Percentiles rank a stretch among this genome's conserved stretches.
Conservation (phyloP, 2,329 filamentous ascomycete species). For the Scopulariopsis brevicaulis region DNA sequence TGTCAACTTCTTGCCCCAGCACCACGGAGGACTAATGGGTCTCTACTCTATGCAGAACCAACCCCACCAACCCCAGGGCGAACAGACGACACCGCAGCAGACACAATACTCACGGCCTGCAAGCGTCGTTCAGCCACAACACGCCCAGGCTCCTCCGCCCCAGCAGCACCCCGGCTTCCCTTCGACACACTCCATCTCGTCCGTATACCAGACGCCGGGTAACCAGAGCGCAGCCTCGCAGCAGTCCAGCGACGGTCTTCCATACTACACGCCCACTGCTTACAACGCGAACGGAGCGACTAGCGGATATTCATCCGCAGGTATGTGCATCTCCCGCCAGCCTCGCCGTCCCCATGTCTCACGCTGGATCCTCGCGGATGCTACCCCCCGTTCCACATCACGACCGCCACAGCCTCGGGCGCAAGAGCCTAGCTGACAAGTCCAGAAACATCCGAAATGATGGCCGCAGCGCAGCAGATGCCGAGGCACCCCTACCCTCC, state of each 20-base stretch:
- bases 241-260: constrained; percentile 50
- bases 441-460: constrained; percentile 51
- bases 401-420: constrained; percentile 7
- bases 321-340: constrained; percentile 38
- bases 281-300: constrained; percentile 76
- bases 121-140: constrained; percentile 64
- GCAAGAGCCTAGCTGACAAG: neutral
- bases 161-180: constrained; percentile 59
- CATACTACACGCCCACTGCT: constrained; percentile 69
- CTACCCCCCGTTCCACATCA: neutral
- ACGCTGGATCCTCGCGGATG: constrained; percentile 7
- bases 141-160: constrained; percentile 37
- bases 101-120: constrained; percentile 57
- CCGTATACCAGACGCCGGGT: constrained; percentile 51
- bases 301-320: constrained; percentile 77
- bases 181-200: constrained; percentile 49
- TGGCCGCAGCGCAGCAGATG: constrained; percentile 53
- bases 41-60: constrained; percentile 59
- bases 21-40: constrained; percentile 38
- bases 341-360: neutral
- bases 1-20: constrained; percentile 17
- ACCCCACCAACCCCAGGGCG: constrained; percentile 53
- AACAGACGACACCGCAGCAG: constrained; percentile 34
- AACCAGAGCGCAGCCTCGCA: constrained; percentile 51
- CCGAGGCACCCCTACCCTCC: constrained; percentile 75